Evolutionary conservation across 495 filamentous ascomycete genomes (phyloP), one percentile per base, ranked within the genome.

Genomic region (Penicillium coprophilum): DNA sequence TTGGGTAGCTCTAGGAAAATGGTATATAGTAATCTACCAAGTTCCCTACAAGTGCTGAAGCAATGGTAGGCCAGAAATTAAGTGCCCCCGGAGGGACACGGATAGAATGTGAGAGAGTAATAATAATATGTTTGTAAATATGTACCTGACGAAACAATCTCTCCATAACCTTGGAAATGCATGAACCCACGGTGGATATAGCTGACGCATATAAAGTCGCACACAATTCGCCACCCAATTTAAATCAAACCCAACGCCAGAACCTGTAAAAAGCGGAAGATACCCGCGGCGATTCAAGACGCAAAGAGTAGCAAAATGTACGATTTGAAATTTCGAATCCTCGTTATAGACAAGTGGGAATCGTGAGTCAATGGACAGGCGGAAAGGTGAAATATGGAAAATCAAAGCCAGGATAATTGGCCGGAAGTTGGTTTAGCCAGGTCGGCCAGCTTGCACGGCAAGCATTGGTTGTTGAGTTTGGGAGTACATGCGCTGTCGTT

Each of bases 401-500:
- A 45, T 28, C 44, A 31, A 57, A 50, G 53, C 24, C 24, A 27
- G 12, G 15, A 38, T 30, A 38, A 30, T 39, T 5, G n/a, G 21
- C 39, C 24, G 28, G 19, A 12, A 13, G 24, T 11, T 30, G 24
- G 6, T 59, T 68, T 68, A 76, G 34, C 64, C 68, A 41, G 73
- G 70, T 24, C 71, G 68, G 23, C 72, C 65, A 21, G 72, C 70
- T 61, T 72, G 75, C 46, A 78, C 73, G 13, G 71, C 71, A 74
- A 83, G 78, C 54, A 71, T 70, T 27, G 73, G 77, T 24, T 71
- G 76, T 21, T 72, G 72, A 12, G 68, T 70, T 45, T 79, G 80
- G 7, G 78, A 65, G 62, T 86, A 88, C 73, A 88, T 80, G 52
- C 85, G 82, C 66, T 85, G 85, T 59, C 86, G 75, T 63, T 87